Evolutionary conservation across 768 basidiomycete species (phyloP), one percentile per base, ranked within the genome.

Genomic region (Suillus placidus): DNA sequence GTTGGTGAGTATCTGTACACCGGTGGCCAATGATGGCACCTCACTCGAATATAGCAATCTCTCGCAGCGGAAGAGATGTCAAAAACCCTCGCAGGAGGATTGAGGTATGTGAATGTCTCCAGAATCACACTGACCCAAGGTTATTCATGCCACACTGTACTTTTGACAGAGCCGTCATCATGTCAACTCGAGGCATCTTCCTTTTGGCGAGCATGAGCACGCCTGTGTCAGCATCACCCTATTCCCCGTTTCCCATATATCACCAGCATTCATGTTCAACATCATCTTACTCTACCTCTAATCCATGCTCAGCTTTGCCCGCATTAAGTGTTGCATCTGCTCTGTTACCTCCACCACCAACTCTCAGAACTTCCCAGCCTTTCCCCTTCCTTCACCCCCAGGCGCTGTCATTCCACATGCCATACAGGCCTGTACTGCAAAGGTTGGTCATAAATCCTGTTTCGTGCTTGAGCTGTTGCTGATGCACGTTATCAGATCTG

Each of bases 341-440:
- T 80, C 82, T 40, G 73, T 70, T 7, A 62, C 72, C 8, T 80
- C 81, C 4, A 61, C 66, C 10, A 72, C 77, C 26, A 76, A 73
- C 62, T 73, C 76, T 0, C 78, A 76, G 63, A 66, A 74, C 4
- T 77, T 74, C 30, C 63, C 76, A 1, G 66, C 71, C 13, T 77
- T 73, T 58, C 70, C 77, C 1, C 76, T 77, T 47, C 74, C 69
- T 13, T 70, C 71, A 60, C 74, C 69, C 14, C 74, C 70, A 32
- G 76, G 74, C 12, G 74, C 76, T 4, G 76, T 72, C 69, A 71
- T 73, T 5, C 72, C 76, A 55, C 78, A 78, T 37, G 73, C 76
- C 60, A 87, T n/a, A n/a, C n/a, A n/a, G n/a, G 87, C 77, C 84
- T 37, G 78, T 91, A 30, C 83, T 93, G 63, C 86, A 87, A 52